Evolutionary conservation across 2,329 filamentous ascomycete species (phyloP).

Genomic region (Colletotrichum sp.): DNA sequence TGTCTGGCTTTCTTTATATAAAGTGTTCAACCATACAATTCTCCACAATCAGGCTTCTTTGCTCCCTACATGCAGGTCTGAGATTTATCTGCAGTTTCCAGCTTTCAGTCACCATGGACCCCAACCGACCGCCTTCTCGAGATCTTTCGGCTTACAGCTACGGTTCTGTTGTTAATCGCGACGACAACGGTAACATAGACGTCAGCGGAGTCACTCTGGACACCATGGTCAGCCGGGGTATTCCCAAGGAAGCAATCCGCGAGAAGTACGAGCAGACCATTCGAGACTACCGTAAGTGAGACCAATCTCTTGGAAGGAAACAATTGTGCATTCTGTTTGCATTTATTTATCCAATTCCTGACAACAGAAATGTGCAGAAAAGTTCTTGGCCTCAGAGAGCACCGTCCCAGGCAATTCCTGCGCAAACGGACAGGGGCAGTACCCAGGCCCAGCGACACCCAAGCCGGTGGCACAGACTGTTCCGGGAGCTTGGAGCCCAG

Average conservation of each 20-base stretch:
- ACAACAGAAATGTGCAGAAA: not conserved
- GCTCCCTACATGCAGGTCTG: not conserved
- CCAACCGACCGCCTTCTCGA: not conserved
- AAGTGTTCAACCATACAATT: not conserved
- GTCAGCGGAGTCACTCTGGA: not conserved
- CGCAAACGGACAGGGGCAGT: not conserved
- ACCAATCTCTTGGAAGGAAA: not conserved
- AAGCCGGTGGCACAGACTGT: not conserved
- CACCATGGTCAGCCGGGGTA: not conserved
- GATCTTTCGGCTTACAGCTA: not conserved
- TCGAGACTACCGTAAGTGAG: not conserved
- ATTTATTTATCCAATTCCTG: not conserved
- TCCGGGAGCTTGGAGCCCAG: not conserved
- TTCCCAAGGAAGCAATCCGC: not conserved
- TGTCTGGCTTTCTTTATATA: not conserved
- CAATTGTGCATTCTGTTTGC: not conserved
- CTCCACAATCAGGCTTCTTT: not conserved
- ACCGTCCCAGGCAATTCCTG: not conserved
- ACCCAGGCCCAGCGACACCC: not conserved
- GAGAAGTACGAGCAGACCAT: not conserved
- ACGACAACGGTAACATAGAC: not conserved
- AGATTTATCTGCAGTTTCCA: not conserved
- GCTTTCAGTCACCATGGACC: not conserved
- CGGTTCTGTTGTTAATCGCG: not conserved
- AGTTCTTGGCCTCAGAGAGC: not conserved